Evolutionary conservation across 768 basidiomycete species (phyloP), one percentile per base, ranked within the genome.

Genomic region (Hygrocybe coccinea): DNA sequence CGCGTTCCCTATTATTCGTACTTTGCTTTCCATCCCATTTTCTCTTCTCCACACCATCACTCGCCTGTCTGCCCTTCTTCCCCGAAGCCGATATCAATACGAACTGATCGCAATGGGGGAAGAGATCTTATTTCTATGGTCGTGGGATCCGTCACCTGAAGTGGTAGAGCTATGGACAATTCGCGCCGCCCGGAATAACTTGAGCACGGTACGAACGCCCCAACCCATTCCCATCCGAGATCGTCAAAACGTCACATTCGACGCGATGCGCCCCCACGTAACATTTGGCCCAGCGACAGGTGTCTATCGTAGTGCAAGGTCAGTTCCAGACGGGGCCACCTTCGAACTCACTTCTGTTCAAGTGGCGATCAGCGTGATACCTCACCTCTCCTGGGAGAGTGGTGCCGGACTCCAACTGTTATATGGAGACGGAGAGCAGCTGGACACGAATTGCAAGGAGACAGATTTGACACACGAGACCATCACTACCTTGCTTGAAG

Each of bases 21-120:
- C 58, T 48, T 36, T 59, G 19, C 55, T 59, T 22, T 59, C 58
- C 10, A 52, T 59, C 8, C 58, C 58, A 21, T 59, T 59, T 41
- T 56, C 58, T 17, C 41, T 59, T 41, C 56, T 59, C 43, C 58
- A 59, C 52, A 56, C 38, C 39, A 3, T 53, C 29, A 56, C 58
- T 50, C 55, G 58, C 19, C 46, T 59, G 3, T 17, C 29, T 21
- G 15, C 51, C 15, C 35, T 56, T 15, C n/a, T 52, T 15, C 55
- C 58, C 21, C 35, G 11, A 11, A 53, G 52, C 43, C 15, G 29
- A 41, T 59, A 55, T 33, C 57, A 59, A 35, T 9, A 35, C 10
- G 29, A 55, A 9, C 34, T 55, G 6, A 50, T 59, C 33, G 11
- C 3, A n/a, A 48, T 59, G 35, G 49, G 47, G 3, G 21, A 17